Evolutionary conservation across 176 grass and related monocot genomes (phyloP).

Genomic region (Carex myosuroides): DNA sequence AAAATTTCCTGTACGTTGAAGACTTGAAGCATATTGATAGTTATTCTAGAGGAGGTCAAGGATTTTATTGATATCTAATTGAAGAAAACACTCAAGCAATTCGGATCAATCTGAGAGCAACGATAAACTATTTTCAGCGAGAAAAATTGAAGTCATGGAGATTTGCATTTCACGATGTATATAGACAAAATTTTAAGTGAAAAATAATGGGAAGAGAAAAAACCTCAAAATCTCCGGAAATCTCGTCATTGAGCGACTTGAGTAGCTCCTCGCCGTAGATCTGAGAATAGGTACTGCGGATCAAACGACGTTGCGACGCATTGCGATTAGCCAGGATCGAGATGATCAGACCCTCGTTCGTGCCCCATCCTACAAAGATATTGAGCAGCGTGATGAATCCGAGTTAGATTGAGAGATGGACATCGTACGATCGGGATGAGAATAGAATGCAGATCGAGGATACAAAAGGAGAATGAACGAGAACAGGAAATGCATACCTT

Average conservation of each 20-base stretch:
- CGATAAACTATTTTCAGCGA: background rate
- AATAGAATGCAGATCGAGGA: background rate
- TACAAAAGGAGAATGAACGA: background rate
- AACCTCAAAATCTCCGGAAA: constrained; percentile 91
- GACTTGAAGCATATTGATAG: background rate
- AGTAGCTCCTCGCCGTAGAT: constrained; percentile 71
- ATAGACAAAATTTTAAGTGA: background rate
- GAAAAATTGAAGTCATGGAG: background rate
- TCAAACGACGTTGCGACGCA: constrained; percentile 65
- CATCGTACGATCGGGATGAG: background rate
- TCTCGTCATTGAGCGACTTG: constrained; percentile 67
- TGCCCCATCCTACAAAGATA: constrained; percentile 58
- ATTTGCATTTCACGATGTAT: background rate
- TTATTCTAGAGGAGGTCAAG: background rate
- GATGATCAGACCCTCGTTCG: constrained; percentile 86
- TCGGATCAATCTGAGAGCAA: background rate
- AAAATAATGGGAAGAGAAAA: background rate
- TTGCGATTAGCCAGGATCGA: constrained; percentile 79
- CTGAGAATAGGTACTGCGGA: constrained; percentile 54
- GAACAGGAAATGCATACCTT: constrained; percentile 30
- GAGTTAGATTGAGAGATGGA: background rate
- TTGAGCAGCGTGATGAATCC: background rate
- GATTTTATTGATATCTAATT: background rate
- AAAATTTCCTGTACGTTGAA: background rate
- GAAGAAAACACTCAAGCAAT: background rate